Conservation (phyloP, 192 early-diverging fungal species). For the Chytriomyces sp. region DNA sequence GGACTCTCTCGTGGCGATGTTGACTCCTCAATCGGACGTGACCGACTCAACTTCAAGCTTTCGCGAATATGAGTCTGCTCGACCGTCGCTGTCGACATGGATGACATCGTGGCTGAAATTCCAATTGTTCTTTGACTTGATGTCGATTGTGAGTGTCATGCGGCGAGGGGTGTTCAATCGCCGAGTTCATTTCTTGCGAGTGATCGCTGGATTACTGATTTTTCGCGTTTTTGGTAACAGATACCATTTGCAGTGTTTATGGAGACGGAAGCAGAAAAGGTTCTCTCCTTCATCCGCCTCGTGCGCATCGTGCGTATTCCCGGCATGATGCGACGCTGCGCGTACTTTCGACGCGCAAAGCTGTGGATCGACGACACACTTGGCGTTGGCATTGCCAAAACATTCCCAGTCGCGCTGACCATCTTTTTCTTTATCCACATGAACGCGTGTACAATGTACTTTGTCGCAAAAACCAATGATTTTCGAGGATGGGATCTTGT, state of each 20-base stretch:
- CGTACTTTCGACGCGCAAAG: neutral
- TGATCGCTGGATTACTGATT: too few species aligned
- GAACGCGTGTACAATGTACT: conserved; percentile 20
- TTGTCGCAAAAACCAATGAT: neutral
- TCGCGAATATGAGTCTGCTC: conserved; percentile 20
- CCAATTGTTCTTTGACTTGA: neutral
- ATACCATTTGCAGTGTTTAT: too few species aligned
- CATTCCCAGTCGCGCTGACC: conserved; percentile 8
- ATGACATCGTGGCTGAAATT: neutral
- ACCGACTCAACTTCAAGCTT: conserved; percentile 1
- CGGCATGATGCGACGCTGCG: conserved; percentile 15
- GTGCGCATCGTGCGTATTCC: conserved; percentile 14
- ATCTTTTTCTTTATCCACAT: conserved; percentile 28
- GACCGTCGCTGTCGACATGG: neutral
- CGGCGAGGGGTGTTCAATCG: too few species aligned
- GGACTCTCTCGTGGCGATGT: neutral
- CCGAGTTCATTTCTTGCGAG: too few species aligned
- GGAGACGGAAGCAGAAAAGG: too few species aligned
- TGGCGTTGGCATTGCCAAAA: conserved; percentile 15
- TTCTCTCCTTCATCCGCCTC: neutral
- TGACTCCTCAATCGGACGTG: conserved; percentile 19
- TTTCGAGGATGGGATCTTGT: conserved; percentile 22
- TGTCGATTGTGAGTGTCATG: neutral
- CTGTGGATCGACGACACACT: neutral
- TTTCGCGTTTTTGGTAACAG: too few species aligned